phyloP scores from a whole-genome alignment of 2,329 filamentous ascomycete species.

The Arthroderma sp. region DNA sequence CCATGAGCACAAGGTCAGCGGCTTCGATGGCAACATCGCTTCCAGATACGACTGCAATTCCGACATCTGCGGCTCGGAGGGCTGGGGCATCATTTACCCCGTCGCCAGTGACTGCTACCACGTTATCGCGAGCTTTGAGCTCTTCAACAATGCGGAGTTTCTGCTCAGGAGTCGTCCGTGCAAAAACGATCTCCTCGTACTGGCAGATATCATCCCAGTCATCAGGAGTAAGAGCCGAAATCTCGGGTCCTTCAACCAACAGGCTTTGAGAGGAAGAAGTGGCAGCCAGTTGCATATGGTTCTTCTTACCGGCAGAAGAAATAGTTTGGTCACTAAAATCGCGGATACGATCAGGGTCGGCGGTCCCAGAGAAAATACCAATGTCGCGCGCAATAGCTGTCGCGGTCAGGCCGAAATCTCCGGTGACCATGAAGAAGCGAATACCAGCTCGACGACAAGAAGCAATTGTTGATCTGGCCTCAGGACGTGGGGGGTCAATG shows the following conservation, averaged over 20 bases:
- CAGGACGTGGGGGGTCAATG: conserved; percentile 47
- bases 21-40: conserved; percentile 52
- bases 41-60: conserved; percentile 47
- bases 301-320: conserved; percentile 17
- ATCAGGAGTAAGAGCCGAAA: conserved; percentile 51
- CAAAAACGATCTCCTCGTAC: conserved; percentile 65
- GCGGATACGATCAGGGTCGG: conserved; percentile 36
- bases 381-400: conserved; percentile 60
- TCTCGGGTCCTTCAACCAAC: conserved; percentile 53
- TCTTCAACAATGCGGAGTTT: conserved; percentile 70
- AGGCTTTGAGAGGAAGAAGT: conserved; percentile 38
- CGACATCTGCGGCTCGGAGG: conserved; percentile 47
- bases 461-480: conserved; percentile 43
- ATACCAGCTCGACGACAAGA: not conserved
- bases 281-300: conserved; percentile 13
- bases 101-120: conserved; percentile 43
- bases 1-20: conserved; percentile 51
- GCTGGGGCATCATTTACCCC: conserved; percentile 43
- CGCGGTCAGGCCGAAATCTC: conserved; percentile 65
- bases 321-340: conserved; percentile 44
- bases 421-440: conserved; percentile 45
- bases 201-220: conserved; percentile 56
- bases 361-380: conserved; percentile 65
- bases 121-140: conserved; percentile 50
- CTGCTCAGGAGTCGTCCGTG: conserved; percentile 64